phyloP scores from a whole-genome alignment of 2,329 filamentous ascomycete species.

The Exophiala oligosperma region DNA sequence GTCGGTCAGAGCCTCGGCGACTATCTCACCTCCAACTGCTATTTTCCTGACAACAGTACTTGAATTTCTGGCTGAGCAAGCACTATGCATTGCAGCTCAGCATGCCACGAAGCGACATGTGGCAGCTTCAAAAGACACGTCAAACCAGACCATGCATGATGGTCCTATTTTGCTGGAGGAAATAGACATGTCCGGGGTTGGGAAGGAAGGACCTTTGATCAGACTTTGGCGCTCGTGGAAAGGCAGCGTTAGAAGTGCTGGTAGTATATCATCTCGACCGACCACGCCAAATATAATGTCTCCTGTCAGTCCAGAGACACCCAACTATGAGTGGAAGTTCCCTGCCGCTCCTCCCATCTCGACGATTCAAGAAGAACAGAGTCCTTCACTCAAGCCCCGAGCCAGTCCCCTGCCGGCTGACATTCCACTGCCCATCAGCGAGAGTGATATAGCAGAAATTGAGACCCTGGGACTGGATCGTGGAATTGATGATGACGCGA shows the following conservation, averaged over 20 bases:
- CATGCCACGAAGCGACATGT: constrained; percentile 70
- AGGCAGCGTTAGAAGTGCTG: constrained; percentile 63
- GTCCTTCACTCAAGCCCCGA: constrained; percentile 16
- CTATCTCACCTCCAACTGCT: constrained; percentile 84
- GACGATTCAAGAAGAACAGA: constrained; percentile 29
- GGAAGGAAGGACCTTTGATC: constrained; percentile 83
- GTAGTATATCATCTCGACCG: constrained; percentile 55
- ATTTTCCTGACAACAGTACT: constrained; percentile 95
- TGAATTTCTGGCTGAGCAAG: constrained; percentile 90
- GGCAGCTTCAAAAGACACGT: constrained; percentile 46
- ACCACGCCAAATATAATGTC: constrained; percentile 36
- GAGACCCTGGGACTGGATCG: constrained; percentile 71
- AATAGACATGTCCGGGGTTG: constrained; percentile 87
- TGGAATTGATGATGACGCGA: not conserved
- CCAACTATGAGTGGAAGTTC: constrained; percentile 41
- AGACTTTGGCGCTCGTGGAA: constrained; percentile 94
- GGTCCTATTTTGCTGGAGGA: constrained; percentile 80
- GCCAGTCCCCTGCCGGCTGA: constrained; percentile 51
- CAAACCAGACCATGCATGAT: constrained; percentile 38
- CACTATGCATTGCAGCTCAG: constrained; percentile 81
- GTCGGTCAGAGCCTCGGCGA: constrained; percentile 58
- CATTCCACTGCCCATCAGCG: constrained; percentile 67
- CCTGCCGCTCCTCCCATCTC: constrained; percentile 34
- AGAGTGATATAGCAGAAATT: constrained; percentile 75
- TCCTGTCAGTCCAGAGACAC: constrained; percentile 25